A percentile compares a stretch with the other conserved stretches of the same genome.
Conservation (phyloP, 129 eudicot genomes). For the Oenanthe sinensis region DNA sequence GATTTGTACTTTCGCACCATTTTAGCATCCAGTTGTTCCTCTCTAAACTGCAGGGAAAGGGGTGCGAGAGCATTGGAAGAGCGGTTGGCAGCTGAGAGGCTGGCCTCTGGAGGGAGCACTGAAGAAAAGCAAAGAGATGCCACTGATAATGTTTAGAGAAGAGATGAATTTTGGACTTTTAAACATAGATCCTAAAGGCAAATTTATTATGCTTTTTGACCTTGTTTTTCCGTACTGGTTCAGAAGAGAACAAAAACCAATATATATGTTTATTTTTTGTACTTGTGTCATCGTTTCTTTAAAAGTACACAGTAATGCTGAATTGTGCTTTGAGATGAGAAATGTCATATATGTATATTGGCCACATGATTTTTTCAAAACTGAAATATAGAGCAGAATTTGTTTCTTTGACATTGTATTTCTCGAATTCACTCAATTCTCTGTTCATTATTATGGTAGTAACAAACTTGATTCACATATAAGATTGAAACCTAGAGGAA, state of each 20-base stretch:
- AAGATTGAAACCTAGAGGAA: too few relatives aligned
- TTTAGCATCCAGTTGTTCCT: not conserved
- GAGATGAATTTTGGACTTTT: not conserved
- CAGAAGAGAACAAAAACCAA: not conserved
- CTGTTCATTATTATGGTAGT: too few relatives aligned
- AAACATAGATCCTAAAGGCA: not conserved
- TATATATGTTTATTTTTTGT: constrained; percentile 2
- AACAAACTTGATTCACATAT: too few relatives aligned
- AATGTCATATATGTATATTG: not conserved
- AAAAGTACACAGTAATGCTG: not conserved
- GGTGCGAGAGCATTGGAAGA: constrained; percentile 96
- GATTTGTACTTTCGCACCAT: not conserved
- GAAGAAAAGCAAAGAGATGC: constrained; percentile 65
- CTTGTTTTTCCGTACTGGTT: not conserved
- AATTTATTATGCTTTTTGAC: not conserved
- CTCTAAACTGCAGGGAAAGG: constrained; percentile 63
- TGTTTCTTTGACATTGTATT: not conserved
- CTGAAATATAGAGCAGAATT: not conserved
- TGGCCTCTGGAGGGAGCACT: constrained; percentile 41
- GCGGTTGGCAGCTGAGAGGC: constrained; percentile 79
- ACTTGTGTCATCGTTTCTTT: not conserved
- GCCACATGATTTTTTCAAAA: not conserved
- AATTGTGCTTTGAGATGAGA: not conserved
- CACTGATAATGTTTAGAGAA: constrained; percentile 53
- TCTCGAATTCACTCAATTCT: too few relatives aligned